phyloP scores from a whole-genome alignment of 2,329 filamentous ascomycete species.

The Lachnellula hyalina region DNA sequence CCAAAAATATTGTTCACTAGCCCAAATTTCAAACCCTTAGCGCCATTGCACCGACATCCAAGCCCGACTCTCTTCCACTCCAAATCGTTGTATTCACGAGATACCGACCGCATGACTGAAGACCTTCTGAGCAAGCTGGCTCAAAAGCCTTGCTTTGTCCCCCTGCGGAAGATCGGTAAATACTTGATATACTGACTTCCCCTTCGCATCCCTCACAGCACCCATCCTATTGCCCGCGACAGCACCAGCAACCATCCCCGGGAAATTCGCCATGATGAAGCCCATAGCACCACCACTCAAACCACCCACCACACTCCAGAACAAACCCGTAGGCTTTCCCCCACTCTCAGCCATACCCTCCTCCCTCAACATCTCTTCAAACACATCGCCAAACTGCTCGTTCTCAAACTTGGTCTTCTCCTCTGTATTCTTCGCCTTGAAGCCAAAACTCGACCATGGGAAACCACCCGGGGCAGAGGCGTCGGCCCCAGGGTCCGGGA shows the following conservation, averaged over 20 bases:
- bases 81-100: neutral
- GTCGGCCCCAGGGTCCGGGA: slow-evolving; percentile 37
- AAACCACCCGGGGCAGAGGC: slow-evolving; percentile 46
- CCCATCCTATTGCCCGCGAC: slow-evolving; percentile 92
- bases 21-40: neutral
- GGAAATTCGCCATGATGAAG: slow-evolving; percentile 91
- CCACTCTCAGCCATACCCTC: slow-evolving; percentile 73
- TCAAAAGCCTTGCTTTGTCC: slow-evolving; percentile 75
- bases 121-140: slow-evolving; percentile 78
- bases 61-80: neutral
- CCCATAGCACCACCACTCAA: slow-evolving; percentile 84
- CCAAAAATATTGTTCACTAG: neutral
- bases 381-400: slow-evolving; percentile 80
- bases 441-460: slow-evolving; percentile 70
- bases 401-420: slow-evolving; percentile 59
- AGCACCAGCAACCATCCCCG: slow-evolving; percentile 81
- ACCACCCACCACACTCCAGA: slow-evolving; percentile 84
- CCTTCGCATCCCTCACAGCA: slow-evolving; percentile 79
- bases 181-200: slow-evolving; percentile 91
- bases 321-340: slow-evolving; percentile 60
- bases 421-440: slow-evolving; percentile 40
- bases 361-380: slow-evolving; percentile 87
- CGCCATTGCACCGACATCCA: neutral
- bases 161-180: slow-evolving; percentile 64
- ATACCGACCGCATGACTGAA: slow-evolving; percentile 72